A percentile compares a stretch with the other conserved stretches of the same genome.
These are phyloP conservation scores for Penicillium nucicola DNA, from an alignment of 495 filamentous ascomycete genomes.

Conservation along the genomic window DNA sequence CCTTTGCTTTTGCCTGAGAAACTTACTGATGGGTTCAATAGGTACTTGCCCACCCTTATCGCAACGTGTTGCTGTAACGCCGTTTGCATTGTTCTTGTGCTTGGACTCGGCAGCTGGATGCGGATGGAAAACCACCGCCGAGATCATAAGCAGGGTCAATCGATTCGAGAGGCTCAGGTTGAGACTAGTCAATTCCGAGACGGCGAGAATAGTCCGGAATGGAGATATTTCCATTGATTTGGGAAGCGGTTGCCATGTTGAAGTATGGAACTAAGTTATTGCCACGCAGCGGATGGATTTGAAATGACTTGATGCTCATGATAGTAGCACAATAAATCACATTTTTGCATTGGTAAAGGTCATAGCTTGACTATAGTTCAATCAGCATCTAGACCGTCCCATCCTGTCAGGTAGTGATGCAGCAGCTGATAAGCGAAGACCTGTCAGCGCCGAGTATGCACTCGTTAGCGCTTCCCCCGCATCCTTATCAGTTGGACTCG, in stretches of 20 bases:
- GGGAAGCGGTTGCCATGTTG: too few species aligned
- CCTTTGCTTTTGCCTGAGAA: background rate
- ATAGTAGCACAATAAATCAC: too few species aligned
- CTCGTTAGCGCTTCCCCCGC: constrained; percentile 7
- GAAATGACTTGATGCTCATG: too few species aligned
- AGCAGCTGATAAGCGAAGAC: constrained; percentile 1
- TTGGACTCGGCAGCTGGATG: constrained; percentile 61
- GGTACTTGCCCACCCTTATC: constrained; percentile 60
- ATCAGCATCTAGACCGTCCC: too few species aligned
- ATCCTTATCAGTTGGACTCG: constrained; percentile 17
- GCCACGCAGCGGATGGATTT: too few species aligned
- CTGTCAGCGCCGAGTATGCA: background rate
- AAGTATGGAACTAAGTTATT: too few species aligned
- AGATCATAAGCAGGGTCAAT: constrained; percentile 55
- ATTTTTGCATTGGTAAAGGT: too few species aligned
- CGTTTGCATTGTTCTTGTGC: constrained; percentile 53
- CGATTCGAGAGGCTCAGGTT: constrained; percentile 53
- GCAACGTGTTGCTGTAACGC: constrained; percentile 71
- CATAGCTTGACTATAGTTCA: too few species aligned
- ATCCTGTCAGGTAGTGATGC: too few species aligned
- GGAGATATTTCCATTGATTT: constrained; percentile 57
- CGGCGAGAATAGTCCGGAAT: constrained; percentile 56
- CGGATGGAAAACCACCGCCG: constrained; percentile 60
- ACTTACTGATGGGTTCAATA: constrained; percentile 1
- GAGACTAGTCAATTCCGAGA: constrained; percentile 60